Conservation (phyloP, 163 green algal genomes). For the Prototheca wickerhamii region DNA sequence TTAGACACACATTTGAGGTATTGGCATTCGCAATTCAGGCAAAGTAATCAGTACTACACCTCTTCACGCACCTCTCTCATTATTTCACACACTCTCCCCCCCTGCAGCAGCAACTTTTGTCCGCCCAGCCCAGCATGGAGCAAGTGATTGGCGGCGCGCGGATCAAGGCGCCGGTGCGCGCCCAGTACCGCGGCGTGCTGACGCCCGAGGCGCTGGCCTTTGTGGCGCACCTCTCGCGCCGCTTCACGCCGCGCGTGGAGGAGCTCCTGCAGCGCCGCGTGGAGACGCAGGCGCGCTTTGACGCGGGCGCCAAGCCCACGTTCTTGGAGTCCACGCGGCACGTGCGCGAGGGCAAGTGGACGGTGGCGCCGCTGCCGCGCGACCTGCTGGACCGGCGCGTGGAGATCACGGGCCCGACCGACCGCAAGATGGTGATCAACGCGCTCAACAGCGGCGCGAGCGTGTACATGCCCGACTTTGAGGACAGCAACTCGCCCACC, state of each 20-base stretch:
- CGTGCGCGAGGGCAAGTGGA: slow-evolving; percentile 48
- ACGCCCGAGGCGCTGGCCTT: slow-evolving; percentile 52
- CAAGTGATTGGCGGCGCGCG: slow-evolving; percentile 17
- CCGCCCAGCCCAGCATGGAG: no score
- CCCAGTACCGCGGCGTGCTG: slow-evolving; percentile 50
- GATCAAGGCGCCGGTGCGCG: slow-evolving; percentile 37
- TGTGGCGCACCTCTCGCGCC: slow-evolving; percentile 48
- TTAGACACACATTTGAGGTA: no score
- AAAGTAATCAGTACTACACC: no score
- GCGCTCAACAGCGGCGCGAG: slow-evolving; percentile 68
- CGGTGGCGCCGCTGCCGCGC: slow-evolving; percentile 50
- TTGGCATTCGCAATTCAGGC: no score
- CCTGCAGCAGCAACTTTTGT: no score
- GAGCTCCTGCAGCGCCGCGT: slow-evolving; percentile 52
- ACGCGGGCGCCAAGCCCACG: slow-evolving; percentile 40
- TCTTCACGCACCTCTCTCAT: no score
- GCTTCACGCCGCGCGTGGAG: slow-evolving; percentile 48
- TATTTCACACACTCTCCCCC: no score
- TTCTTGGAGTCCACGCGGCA: slow-evolving; percentile 44
- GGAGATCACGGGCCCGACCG: slow-evolving; percentile 83
- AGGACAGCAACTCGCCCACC: slow-evolving; percentile 74
- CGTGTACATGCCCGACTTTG: slow-evolving; percentile 82
- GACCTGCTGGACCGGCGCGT: slow-evolving; percentile 73
- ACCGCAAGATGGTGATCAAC: slow-evolving; percentile 88
- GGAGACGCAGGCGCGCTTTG: slow-evolving; percentile 53